Evolutionary conservation across 495 filamentous ascomycete genomes (phyloP), one percentile per base, ranked within the genome.

Genomic region (Usnea hakonensis): DNA sequence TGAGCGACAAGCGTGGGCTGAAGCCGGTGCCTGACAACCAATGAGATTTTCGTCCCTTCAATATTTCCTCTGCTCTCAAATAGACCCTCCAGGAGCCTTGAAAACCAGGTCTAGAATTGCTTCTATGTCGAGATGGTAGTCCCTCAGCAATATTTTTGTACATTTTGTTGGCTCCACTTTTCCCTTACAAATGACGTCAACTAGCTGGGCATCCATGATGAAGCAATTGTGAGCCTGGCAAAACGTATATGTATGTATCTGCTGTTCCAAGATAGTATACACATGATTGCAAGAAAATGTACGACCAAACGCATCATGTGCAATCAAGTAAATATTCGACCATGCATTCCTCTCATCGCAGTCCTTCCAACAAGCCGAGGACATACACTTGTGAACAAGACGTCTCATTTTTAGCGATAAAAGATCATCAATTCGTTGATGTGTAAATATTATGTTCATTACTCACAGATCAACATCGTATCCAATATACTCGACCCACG

Each of bases 111-210:
- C 21, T 4, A 23, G n/a, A 19, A 9, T 7, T 10, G 3, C 43
- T 13, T 2, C 23, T 28, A 5, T 32, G 48, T 32, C 48, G 14
- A 32, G 13, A 3, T 33, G 2, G 14, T 30, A 8, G 37, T 41
- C 26, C n/a, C 21, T 43, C 11, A 32, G 36, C 11, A 28, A 10
- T 2, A 26, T 28, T 40, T 41, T 16, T 32, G 14, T 16, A 23
- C 17, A 38, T 21, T 32, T 43, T 26, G 33, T 38, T 9, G 55
- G 21, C 23, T 57, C 37, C 37, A 32, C 37, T 41, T 57, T 40
- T 28, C 43, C 43, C 33, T 37, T 41, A 8, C 16, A 5, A 60
- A 60, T 60, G 57, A 60, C 57, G 57, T 60, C 38, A 60, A 46
- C 40, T 33, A 30, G 21, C 21, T 23, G 9, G 11, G 37, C 28